Evolutionary conservation across 2,329 filamentous ascomycete genomes (phyloP), one percentile per base, ranked within the genome.

Genomic region (Ceratocystis destructans): DNA sequence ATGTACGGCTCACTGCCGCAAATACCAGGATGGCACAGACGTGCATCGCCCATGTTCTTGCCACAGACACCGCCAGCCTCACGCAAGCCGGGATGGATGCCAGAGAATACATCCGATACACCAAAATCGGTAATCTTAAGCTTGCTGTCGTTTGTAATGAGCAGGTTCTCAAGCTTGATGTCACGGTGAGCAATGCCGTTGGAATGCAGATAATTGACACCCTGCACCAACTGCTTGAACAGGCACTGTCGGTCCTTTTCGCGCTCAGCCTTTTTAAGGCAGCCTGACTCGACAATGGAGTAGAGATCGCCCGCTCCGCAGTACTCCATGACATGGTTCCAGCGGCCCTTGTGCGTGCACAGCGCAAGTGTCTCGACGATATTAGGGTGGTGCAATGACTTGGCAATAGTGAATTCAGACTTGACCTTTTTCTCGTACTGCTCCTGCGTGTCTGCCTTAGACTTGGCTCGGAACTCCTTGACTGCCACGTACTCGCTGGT

Each of bases 311-410:
- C 90, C 70, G 90, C 84, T 2, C 84, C 81, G 77, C 91, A 96
- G 74, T 89, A 95, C 73, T 96, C 90, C 91, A 96, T 96, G 66
- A 96, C 89, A 73, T 95, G 89, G 73, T 90, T 92, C 88, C 89
- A 95, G 48, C 87, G 85, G 41, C 83, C 84, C 70, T 86, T 83
- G 70, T 91, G 82, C 15, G 82, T 85, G 77, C 90, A 94, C 5
- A 96, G 79, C 37, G 87, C 84, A 66, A 91, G 77, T 0, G 89
- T 92, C 74, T 90, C 83, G 69, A 96, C 88, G 71, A 96, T 89
- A 74, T 96, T 96, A 63, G 90, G 89, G 73, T 96, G 90, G 71
- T 90, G 84, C 68, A 92, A 77, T 70, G 88, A 90, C 78, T 92
- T 92, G 68, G 89, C 89, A 70, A 96, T 91, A 74, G 86, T 90